Evolutionary conservation across 345 rosid genomes (phyloP).

Genomic region (Eucalyptus brandiana): DNA sequence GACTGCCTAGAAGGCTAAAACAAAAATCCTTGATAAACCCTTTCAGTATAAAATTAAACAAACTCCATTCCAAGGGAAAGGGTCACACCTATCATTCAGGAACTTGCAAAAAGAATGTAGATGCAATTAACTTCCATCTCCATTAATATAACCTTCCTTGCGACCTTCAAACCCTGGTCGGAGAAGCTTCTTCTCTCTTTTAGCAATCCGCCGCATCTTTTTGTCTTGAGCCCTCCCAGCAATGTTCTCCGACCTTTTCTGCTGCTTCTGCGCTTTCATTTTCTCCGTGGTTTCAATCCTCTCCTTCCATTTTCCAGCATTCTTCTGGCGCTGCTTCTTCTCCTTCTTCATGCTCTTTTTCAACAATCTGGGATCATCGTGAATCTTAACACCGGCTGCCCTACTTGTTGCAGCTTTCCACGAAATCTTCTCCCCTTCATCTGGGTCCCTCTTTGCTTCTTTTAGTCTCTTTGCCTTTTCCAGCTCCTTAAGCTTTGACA

Average conservation of each 20-base stretch:
- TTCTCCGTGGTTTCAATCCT: slow-evolving; percentile 49
- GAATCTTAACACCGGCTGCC: slow-evolving; percentile 78
- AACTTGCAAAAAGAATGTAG: not conserved
- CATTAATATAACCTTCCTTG: slow-evolving; percentile 17
- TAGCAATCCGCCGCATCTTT: slow-evolving; percentile 60
- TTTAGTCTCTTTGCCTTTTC: slow-evolving; percentile 51
- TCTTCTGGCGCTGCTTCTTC: slow-evolving; percentile 63
- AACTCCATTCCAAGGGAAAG: not conserved
- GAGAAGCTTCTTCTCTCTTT: slow-evolving; percentile 82
- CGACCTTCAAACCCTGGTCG: slow-evolving; percentile 96
- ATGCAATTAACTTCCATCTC: not conserved
- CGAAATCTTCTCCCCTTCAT: slow-evolving; percentile 46
- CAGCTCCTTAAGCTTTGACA: slow-evolving; percentile 58
- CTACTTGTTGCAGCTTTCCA: slow-evolving; percentile 73
- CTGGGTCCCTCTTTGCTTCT: slow-evolving; percentile 71
- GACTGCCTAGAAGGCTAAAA: not conserved
- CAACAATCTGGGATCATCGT: slow-evolving; percentile 73
- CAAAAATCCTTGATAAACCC: not conserved
- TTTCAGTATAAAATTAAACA: not conserved
- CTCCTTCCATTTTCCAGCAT: slow-evolving; percentile 80
- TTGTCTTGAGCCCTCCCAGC: slow-evolving; percentile 58
- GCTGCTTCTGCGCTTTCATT: slow-evolving; percentile 60
- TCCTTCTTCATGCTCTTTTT: slow-evolving; percentile 67
- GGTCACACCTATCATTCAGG: not conserved
- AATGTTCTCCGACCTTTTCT: slow-evolving; percentile 64